phyloP scores from a whole-genome alignment of 2,329 filamentous ascomycete genomes.

The Fusarium liriodendri region DNA sequence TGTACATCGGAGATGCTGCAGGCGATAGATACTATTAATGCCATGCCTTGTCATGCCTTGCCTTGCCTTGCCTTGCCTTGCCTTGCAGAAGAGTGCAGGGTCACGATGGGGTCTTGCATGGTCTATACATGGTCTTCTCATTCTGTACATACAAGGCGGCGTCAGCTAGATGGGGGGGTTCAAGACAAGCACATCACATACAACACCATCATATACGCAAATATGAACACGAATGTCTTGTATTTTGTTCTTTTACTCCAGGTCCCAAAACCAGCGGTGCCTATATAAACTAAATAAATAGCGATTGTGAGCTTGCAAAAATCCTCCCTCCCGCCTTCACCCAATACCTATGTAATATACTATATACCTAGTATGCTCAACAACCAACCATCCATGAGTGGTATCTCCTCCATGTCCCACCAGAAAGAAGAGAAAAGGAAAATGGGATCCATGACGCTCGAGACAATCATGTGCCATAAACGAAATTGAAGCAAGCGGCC shows the following conservation, averaged over 20 bases:
- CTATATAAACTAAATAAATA: constrained; percentile 27
- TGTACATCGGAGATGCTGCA: not conserved
- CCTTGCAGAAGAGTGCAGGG: not conserved
- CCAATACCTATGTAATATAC: constrained; percentile 29
- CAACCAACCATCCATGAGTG: constrained; percentile 29
- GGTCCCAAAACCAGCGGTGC: constrained; percentile 1
- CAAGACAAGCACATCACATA: too few species aligned
- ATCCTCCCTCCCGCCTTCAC: constrained; percentile 11
- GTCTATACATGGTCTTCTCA: not conserved
- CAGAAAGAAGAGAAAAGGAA: constrained; percentile 20
- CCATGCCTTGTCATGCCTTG: not conserved
- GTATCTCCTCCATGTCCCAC: constrained; percentile 38
- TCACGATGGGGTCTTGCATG: not conserved
- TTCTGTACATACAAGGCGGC: not conserved
- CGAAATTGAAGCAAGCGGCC: constrained; percentile 15
- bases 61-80: not conserved
- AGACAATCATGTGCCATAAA: constrained; percentile 27
- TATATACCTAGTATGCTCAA: constrained; percentile 26
- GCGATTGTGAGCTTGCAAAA: constrained; percentile 26
- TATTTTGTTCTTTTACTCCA: constrained; percentile 12
- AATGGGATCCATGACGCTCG: constrained; percentile 27
- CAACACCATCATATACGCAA: not conserved
- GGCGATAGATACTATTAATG: not conserved
- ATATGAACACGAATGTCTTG: not conserved
- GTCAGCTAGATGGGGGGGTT: not conserved